Evolutionary conservation across 352 stramenopile genomes (phyloP), one percentile per base, ranked within the genome.

Genomic region (Phytophthora hybrid): DNA sequence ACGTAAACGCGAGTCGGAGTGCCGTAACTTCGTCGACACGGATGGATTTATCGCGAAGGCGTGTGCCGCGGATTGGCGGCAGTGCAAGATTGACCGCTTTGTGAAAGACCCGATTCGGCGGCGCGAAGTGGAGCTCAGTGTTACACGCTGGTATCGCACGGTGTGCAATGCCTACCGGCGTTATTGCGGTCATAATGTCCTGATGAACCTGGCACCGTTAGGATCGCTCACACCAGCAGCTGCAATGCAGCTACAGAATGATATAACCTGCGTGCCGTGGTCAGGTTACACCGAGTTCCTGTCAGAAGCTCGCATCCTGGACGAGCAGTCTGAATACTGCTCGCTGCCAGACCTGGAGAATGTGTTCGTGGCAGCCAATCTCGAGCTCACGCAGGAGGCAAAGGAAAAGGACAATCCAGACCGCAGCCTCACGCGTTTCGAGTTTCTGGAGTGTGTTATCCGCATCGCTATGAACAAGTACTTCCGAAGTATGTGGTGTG

Each of bases 391-490:
- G 4, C 78, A 90, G 52, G 87, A 94, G 19, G 87, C 84, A 7
- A 94, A 94, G 55, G 85, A 91, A 63, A 91, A 92, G 47, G 87
- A 94, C 74, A 94, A 94, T 56, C 85, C 87, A 46, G 87, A 94
- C 57, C 80, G 87, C 23, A 93, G 83, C 46, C 82, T 94, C 65
- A 94, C 87, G 32, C 75, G 87, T 3, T 94, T 94, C 60, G 85
- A 94, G 74, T 94, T 94, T 63, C 77, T 94, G 69, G 87, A 94
- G 63, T 83, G 79, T 29, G 73, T 92, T 69, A 89, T 90, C 23
- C 85, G 87, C 72, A 94, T 94, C 53, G 84, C 87, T n/a, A 82
- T 88, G 61, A 94, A 92, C 82, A 94, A 94, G 73, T 94, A 88
- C 63, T 81, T 80, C 21, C 78, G 83, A 34, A 90, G 85, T 91